Conservation (phyloP, 2,329 filamentous ascomycete species). For the Moelleriella libera region DNA sequence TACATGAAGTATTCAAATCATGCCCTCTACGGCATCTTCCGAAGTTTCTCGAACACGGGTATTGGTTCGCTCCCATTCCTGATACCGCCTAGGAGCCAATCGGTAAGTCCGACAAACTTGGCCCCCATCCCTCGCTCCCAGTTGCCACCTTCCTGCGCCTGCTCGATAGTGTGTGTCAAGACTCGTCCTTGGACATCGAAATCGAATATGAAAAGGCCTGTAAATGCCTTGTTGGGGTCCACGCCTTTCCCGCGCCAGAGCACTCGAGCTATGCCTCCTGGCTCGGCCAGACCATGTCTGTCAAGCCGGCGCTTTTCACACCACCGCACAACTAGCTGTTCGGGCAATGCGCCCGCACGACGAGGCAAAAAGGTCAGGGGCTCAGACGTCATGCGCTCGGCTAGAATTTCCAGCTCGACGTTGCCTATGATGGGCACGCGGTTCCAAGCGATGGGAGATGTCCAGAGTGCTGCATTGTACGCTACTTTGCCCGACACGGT, state of each 20-base stretch:
- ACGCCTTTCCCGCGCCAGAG: conserved; percentile 17
- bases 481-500: conserved; percentile 82
- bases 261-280: conserved; percentile 29
- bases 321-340: conserved; percentile 88
- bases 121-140: conserved; percentile 72
- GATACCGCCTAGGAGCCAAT: conserved; percentile 82
- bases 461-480: conserved; percentile 91
- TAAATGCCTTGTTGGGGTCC: conserved; percentile 62
- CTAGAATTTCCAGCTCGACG: conserved; percentile 73
- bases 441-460: conserved; percentile 91
- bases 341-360: conserved; percentile 42
- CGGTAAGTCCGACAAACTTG: conserved; percentile 79
- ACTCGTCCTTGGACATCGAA: conserved; percentile 82
- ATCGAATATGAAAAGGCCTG: conserved; percentile 86
- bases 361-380: conserved; percentile 32
- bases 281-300: conserved; percentile 11
- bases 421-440: conserved; percentile 82
- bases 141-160: conserved; percentile 68
- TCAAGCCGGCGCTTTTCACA: conserved; percentile 29
- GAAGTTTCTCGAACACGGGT: conserved; percentile 20
- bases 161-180: conserved; percentile 82
- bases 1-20: too few species aligned
- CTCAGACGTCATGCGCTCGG: conserved; percentile 69
- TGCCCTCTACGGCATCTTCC: conserved; percentile 5
- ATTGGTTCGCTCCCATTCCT: conserved; percentile 17